phyloP scores from a whole-genome alignment of 257 asterid species.

The Petunia secreta region DNA sequence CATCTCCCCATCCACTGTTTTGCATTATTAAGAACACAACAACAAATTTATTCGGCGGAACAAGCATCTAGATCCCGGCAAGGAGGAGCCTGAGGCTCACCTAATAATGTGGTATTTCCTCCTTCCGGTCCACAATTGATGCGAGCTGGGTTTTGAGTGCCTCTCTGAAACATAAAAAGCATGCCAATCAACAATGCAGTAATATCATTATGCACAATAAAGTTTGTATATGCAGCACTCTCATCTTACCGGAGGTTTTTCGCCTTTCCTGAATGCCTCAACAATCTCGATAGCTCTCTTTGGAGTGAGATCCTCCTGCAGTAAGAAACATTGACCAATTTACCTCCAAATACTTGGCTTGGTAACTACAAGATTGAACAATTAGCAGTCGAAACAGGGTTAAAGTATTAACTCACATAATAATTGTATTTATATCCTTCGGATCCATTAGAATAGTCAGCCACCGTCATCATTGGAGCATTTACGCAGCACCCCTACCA shows the following conservation, averaged over 20 bases:
- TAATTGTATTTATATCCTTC: slow-evolving; percentile 90
- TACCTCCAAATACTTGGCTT: background rate
- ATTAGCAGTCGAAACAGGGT: background rate
- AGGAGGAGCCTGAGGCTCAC: slow-evolving; percentile 92
- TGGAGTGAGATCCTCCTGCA: slow-evolving; percentile 94
- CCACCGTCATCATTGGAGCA: slow-evolving; percentile 99
- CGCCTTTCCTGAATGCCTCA: slow-evolving; percentile 89
- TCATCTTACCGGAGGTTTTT: slow-evolving; percentile 84
- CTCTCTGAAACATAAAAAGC: slow-evolving; percentile 59
- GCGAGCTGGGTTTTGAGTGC: slow-evolving; percentile 89
- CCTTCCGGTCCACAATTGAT: slow-evolving; percentile 89
- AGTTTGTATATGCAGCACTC: background rate
- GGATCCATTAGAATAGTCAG: slow-evolving; percentile 95
- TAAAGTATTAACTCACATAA: slow-evolving; percentile 54
- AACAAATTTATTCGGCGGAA: slow-evolving; percentile 45
- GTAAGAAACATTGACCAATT: background rate
- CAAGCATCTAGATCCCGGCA: slow-evolving; percentile 94
- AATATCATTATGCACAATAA: slow-evolving; percentile 14
- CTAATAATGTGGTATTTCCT: slow-evolving; percentile 75
- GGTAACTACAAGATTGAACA: background rate
- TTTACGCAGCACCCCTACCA: slow-evolving; percentile 90
- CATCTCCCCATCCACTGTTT: slow-evolving; percentile 41
- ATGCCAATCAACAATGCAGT: slow-evolving; percentile 6
- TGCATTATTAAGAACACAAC: slow-evolving; percentile 47
- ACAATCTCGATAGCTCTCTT: slow-evolving; percentile 85